Evolutionary conservation across 805 yeast species (phyloP).

Genomic region (Diddensiella santjacobensis): DNA sequence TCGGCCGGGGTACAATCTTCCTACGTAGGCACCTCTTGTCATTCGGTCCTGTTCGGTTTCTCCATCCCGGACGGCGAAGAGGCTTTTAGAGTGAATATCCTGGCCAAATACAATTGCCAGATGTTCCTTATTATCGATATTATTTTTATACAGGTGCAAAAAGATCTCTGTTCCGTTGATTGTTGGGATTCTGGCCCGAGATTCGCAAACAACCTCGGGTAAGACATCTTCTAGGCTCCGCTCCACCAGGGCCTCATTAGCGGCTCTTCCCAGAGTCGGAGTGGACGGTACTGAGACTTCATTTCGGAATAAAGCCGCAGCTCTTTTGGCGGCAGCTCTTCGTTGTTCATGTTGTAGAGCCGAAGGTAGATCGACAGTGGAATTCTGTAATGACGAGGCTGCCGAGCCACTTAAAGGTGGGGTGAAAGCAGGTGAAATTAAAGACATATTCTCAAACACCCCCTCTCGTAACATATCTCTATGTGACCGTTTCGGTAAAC

Average conservation of each 20-base stretch:
- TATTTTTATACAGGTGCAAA: constrained; percentile 81
- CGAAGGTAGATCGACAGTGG: constrained; percentile 21
- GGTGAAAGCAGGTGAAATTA: constrained; percentile 36
- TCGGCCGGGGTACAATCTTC: constrained; percentile 86
- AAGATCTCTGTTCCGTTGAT: constrained; percentile 93
- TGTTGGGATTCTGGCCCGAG: constrained; percentile 95
- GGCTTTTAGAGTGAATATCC: constrained; percentile 70
- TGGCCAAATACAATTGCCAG: constrained; percentile 96
- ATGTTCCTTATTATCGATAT: constrained; percentile 88
- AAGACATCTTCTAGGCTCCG: constrained; percentile 33
- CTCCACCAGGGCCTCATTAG: constrained; percentile 14
- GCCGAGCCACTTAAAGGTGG: constrained; percentile 20
- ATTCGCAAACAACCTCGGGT: constrained; percentile 81
- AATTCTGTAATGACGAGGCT: constrained; percentile 8
- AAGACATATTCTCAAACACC: constrained; percentile 27
- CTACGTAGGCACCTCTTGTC: constrained; percentile 98
- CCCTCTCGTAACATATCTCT: neutral
- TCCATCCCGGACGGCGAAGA: constrained; percentile 56
- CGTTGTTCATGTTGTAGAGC: neutral
- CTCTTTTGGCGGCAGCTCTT: neutral
- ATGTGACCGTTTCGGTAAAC: neutral
- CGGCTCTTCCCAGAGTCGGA: neutral
- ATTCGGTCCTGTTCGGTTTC: constrained; percentile 91
- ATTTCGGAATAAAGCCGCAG: neutral
- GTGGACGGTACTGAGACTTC: neutral